Percentiles rank a stretch among this genome's conserved stretches.
Conservation (phyloP, 768 basidiomycete genomes). For the Termitomyces sp. region DNA sequence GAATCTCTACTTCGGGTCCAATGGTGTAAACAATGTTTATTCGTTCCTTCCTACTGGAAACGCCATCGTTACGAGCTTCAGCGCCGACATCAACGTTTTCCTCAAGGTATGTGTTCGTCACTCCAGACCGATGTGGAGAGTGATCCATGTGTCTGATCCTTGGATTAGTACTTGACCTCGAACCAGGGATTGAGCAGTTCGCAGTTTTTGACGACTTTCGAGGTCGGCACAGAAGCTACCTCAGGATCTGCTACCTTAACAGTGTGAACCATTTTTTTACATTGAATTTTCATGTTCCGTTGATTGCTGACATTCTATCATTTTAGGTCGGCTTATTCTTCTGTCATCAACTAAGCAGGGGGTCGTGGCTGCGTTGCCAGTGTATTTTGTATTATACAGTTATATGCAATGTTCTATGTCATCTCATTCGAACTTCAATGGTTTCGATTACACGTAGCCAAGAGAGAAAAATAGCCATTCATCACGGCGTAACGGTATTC, state of each 20-base stretch:
- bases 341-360: neutral
- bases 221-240: constrained; percentile 64
- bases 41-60: constrained; percentile 41
- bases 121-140: neutral
- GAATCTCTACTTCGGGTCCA: constrained; percentile 53
- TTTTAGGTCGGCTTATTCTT: neutral
- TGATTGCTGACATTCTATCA: neutral
- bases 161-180: constrained; percentile 45
- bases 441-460: neutral
- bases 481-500: neutral
- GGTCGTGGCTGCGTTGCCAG: neutral
- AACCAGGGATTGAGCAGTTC: constrained; percentile 42
- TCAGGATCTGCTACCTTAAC: constrained; percentile 51
- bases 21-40: constrained; percentile 50
- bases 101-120: constrained; percentile 32
- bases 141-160: neutral
- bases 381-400: neutral
- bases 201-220: constrained; percentile 55
- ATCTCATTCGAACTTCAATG: neutral
- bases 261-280: constrained; percentile 35
- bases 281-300: neutral
- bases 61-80: constrained; percentile 42
- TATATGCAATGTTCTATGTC: neutral
- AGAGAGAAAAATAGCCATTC: neutral
- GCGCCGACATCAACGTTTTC: constrained; percentile 51